Percentiles rank a stretch among this genome's conserved stretches.
Conservation (phyloP, 2,329 filamentous ascomycete species). For the Epichloe sp. region DNA sequence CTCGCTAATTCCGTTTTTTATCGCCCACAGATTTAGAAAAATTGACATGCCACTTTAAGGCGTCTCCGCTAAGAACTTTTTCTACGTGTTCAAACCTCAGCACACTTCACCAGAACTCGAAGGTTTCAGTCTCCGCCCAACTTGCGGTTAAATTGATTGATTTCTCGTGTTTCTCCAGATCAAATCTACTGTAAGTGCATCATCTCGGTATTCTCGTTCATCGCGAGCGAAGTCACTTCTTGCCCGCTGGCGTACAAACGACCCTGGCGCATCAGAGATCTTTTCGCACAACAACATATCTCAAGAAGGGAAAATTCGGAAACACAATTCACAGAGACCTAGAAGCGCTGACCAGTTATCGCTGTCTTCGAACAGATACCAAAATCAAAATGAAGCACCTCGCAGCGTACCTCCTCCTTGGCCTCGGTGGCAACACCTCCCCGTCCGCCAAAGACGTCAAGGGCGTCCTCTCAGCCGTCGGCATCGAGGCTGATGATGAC, state of each 20-base stretch:
- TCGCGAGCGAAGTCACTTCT: background rate
- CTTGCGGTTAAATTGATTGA: conserved; percentile 99
- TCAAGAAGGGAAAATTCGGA: too few species aligned
- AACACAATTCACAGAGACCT: too few species aligned
- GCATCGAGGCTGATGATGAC: conserved; percentile 83
- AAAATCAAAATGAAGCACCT: conserved; percentile 93
- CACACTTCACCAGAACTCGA: conserved; percentile 57
- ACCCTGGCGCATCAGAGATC: background rate
- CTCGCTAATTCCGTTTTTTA: conserved; percentile 16
- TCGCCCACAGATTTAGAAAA: conserved; percentile 21
- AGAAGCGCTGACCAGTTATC: conserved; percentile 1
- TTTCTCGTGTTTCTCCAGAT: conserved; percentile 61
- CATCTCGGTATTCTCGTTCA: background rate
- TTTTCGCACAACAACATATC: background rate
- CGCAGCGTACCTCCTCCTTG: conserved; percentile 96
- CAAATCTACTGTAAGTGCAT: conserved; percentile 21
- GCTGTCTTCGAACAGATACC: conserved; percentile 18
- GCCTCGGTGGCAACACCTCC: conserved; percentile 80
- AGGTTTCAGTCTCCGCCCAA: conserved; percentile 98
- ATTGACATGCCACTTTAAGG: conserved; percentile 14
- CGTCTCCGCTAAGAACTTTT: conserved; percentile 16
- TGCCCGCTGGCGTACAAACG: background rate
- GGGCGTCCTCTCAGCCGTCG: conserved; percentile 79
- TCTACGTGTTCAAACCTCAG: conserved; percentile 11
- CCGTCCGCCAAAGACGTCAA: conserved; percentile 82